A percentile compares a stretch with the other conserved stretches of the same genome.
Evolutionary conservation across 441 rosid species (phyloP).

Genomic region (Adansonia madagascariensis): DNA sequence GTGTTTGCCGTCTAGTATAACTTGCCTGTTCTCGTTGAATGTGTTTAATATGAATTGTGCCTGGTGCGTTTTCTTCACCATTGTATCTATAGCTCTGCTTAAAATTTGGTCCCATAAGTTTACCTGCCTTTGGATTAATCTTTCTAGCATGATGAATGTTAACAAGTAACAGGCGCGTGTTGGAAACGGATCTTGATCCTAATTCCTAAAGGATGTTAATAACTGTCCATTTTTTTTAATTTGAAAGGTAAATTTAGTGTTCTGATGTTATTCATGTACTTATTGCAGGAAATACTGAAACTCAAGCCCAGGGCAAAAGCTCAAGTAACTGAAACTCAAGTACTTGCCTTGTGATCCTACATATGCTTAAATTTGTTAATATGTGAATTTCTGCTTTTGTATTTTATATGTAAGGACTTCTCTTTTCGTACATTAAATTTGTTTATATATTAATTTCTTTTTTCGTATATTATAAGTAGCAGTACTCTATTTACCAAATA

Average conservation of each 20-base stretch:
- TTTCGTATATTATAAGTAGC: neutral
- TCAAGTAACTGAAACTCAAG: slow-evolving; percentile 31
- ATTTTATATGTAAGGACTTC: too few species aligned
- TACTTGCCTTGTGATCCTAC: slow-evolving; percentile 66
- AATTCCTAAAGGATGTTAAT: too few species aligned
- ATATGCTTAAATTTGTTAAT: slow-evolving; percentile 37
- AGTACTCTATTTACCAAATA: slow-evolving; percentile 23
- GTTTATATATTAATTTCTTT: neutral
- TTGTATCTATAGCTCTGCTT: neutral
- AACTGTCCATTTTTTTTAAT: too few species aligned
- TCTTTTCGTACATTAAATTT: too few species aligned
- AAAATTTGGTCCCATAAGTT: slow-evolving; percentile 11
- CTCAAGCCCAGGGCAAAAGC: slow-evolving; percentile 70
- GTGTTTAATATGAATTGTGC: slow-evolving; percentile 14
- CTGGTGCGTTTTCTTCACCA: neutral
- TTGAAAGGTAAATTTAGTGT: too few species aligned
- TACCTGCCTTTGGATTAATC: neutral
- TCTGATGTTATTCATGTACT: slow-evolving; percentile 1
- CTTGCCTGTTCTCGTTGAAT: neutral
- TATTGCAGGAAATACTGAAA: slow-evolving; percentile 67
- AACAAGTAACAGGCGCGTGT: neutral
- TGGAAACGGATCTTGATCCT: too few species aligned
- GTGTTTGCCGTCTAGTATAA: slow-evolving; percentile 14
- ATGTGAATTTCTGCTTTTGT: too few species aligned
- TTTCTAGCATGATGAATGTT: slow-evolving; percentile 6